Base-by-base conservation (phyloP, 2,329 filamentous ascomycete species). In the Arthrinium phaeospermum region DNA sequence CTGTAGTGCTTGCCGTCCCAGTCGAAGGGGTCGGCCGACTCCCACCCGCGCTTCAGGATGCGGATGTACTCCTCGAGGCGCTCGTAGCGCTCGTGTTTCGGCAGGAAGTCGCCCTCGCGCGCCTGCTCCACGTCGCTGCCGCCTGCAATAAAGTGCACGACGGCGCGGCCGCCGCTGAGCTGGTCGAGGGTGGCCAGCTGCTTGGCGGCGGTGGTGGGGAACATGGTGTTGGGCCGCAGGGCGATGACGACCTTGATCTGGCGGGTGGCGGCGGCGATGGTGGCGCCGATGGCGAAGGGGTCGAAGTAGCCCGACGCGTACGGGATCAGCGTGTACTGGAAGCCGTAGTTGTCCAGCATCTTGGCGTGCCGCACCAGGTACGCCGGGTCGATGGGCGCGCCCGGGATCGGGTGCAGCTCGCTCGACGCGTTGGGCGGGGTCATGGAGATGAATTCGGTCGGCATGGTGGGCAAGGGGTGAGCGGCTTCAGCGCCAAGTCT, bases 71-170 rank as follows among this genome's bases (percentile, higher is more conserved):
- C 89, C 77, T 91, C 89, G 7, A 89, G 81, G 0, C 89, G 86
- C 13, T 77, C 87, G 75, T 91, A 91, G 12, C 89, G 86, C 77
- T 90, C 81, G 13, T 87, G 85, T 76, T 91, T 91, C 77, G 76
- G 83, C 1, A 90, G 76, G 76, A 89, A 91, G 74, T 91, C 89
- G 14, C 89, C 89, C 77, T 91, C 89, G 37, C 83, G 84, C 0
- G 88, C 88, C 78, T 91, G 89, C 74, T 91, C 89, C 3, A 80
- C 85, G 71, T 91, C 89, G 72, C 85, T 90, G 68, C 89, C 89
- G 41, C 89, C 89, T 0, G 89, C 89, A 74, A 91, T 91, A 76
- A 91, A 90, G 76, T 91, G 89, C 14, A 91, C 89, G 0, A 91
- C 89, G 4, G 85, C 89, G 13, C 89, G 86, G 10, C 89, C 89